phyloP scores from a whole-genome alignment of 225 moss, liverwort and hornwort species.

The Sphagnum contortum region DNA sequence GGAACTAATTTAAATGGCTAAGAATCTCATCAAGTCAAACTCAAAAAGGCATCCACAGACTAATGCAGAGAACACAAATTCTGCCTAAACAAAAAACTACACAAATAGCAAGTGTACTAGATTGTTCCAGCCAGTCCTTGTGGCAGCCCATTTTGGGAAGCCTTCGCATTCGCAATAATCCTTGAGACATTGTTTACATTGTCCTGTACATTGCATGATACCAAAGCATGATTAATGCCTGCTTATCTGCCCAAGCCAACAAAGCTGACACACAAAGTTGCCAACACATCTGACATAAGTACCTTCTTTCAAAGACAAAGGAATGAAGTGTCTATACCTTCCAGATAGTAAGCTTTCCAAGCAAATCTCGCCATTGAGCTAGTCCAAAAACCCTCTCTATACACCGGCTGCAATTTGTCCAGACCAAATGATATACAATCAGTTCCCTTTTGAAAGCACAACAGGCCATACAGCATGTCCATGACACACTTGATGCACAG shows the following conservation, averaged over 20 bases:
- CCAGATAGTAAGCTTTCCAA: conserved; percentile 67
- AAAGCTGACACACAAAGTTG: background rate
- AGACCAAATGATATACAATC: background rate
- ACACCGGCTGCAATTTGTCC: conserved; percentile 57
- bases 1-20: too few species aligned
- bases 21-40: too few species aligned
- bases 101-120: conserved; percentile 2
- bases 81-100: too few species aligned
- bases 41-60: too few species aligned
- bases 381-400: conserved; percentile 82
- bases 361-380: conserved; percentile 82
- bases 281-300: background rate
- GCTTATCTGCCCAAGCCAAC: too few species aligned
- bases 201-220: conserved; percentile 31
- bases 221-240: too few species aligned
- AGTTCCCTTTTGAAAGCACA: too few species aligned
- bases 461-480: too few species aligned
- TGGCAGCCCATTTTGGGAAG: conserved; percentile 44
- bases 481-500: background rate
- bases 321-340: conserved; percentile 21
- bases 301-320: too few species aligned
- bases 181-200: conserved; percentile 71
- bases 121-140: conserved; percentile 38
- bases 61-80: too few species aligned
- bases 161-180: conserved; percentile 53